Conservation (phyloP, 257 asterid genomes). For the Rhazya stricta region DNA sequence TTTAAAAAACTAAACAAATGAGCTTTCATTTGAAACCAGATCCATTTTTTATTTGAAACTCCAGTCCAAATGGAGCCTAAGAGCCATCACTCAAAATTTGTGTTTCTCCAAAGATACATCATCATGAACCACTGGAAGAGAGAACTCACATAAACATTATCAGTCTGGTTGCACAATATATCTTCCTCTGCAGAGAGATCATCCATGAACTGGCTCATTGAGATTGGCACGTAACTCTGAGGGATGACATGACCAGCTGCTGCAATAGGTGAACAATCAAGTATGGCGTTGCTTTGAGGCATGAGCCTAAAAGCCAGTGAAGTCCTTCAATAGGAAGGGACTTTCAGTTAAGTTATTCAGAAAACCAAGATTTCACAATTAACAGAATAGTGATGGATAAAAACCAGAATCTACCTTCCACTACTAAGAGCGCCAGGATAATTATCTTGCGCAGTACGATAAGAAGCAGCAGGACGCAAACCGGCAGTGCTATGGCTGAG, state of each 20-base stretch:
- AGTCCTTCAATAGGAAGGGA: slow-evolving; percentile 54
- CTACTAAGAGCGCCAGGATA: slow-evolving; percentile 36
- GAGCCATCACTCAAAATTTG: background rate
- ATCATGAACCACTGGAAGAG: slow-evolving; percentile 10
- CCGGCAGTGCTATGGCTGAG: slow-evolving; percentile 95
- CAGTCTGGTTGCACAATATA: slow-evolving; percentile 45
- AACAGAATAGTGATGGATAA: slow-evolving; percentile 15
- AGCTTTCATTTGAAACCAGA: too few relatives aligned
- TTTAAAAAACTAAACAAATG: too few relatives aligned
- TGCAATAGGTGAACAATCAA: slow-evolving; percentile 80
- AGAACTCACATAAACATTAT: slow-evolving; percentile 60
- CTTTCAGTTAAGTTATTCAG: slow-evolving; percentile 15
- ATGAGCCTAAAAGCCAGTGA: slow-evolving; percentile 83
- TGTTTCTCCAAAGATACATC: background rate
- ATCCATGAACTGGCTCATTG: slow-evolving; percentile 94
- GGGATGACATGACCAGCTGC: slow-evolving; percentile 95
- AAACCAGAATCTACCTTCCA: slow-evolving; percentile 56
- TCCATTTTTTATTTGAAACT: too few relatives aligned
- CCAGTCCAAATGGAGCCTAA: too few relatives aligned
- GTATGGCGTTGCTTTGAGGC: slow-evolving; percentile 90
- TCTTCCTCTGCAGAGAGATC: slow-evolving; percentile 89
- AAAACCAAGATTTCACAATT: slow-evolving; percentile 17
- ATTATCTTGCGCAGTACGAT: slow-evolving; percentile 50
- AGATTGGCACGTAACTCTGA: slow-evolving; percentile 74
- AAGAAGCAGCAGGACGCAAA: slow-evolving; percentile 73